Conservation (phyloP, 208 protist genomes). For the Crithidia acanthocephali region DNA sequence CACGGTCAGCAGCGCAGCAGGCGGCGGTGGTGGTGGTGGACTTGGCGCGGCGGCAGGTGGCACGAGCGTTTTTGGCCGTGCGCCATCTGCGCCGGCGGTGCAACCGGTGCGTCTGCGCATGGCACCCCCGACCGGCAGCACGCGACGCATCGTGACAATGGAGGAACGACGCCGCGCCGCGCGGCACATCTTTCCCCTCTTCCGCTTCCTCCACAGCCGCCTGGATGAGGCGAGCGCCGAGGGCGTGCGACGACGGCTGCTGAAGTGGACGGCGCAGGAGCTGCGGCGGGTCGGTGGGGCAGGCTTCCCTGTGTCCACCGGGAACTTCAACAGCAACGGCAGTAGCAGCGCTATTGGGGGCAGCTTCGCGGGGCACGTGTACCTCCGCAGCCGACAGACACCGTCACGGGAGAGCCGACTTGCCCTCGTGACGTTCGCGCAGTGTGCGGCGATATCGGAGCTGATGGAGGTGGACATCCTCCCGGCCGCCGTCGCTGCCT, state of each 20-base stretch:
- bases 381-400: slow-evolving; percentile 10
- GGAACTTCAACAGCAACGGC: neutral
- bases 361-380: neutral
- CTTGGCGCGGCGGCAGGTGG: no score
- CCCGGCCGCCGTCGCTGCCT: slow-evolving; percentile 3
- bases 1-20: neutral
- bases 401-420: slow-evolving; percentile 35
- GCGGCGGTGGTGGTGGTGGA: neutral
- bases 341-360: neutral
- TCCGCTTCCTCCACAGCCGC: slow-evolving; percentile 49
- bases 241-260: slow-evolving; percentile 62
- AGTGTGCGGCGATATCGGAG: slow-evolving; percentile 75
- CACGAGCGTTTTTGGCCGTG: neutral
- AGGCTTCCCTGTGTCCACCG: neutral
- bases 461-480: slow-evolving; percentile 51
- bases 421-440: slow-evolving; percentile 68
- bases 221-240: slow-evolving; percentile 52
- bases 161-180: slow-evolving; percentile 66
- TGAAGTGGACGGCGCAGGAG: slow-evolving; percentile 74
- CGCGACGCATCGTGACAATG: slow-evolving; percentile 52
- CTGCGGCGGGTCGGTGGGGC: slow-evolving; percentile 29
- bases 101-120: slow-evolving; percentile 70
- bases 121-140: slow-evolving; percentile 45
- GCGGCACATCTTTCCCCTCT: slow-evolving; percentile 65
- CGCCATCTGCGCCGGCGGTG: neutral